These are phyloP conservation scores for Calvatia gigantea DNA, from an alignment of 768 basidiomycete genomes.

Conservation along the genomic window DNA sequence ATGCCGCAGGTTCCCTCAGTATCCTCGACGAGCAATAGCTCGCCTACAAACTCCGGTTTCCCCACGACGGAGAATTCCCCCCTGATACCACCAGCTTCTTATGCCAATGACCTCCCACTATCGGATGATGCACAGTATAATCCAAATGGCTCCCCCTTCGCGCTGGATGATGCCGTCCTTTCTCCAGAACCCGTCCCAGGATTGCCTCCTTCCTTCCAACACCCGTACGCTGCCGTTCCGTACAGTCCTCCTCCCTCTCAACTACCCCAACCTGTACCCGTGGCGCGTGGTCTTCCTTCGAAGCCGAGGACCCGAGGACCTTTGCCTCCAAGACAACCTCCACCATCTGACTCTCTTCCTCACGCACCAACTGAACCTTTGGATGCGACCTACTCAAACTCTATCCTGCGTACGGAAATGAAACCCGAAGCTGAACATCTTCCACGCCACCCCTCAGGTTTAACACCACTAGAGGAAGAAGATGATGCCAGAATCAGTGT, in stretches of 20 bases:
- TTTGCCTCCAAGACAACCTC: conserved; percentile 65
- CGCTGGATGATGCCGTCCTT: conserved; percentile 32
- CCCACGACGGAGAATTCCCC: conserved; percentile 48
- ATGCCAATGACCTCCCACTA: conserved; percentile 30
- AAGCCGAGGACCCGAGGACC: conserved; percentile 46
- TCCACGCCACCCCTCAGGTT: conserved; percentile 11
- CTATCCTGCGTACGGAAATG: conserved; percentile 31
- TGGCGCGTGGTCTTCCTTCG: conserved; percentile 31
- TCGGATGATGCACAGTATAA: conserved; percentile 32
- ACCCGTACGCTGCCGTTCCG: conserved; percentile 54
- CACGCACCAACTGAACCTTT: conserved; percentile 45
- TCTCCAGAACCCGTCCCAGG: conserved; percentile 25
- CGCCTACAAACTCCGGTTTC: conserved; percentile 44
- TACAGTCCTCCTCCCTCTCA: conserved; percentile 29
- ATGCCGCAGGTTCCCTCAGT: conserved; percentile 33
- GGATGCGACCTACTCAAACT: conserved; percentile 21
- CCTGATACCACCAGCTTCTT: conserved; percentile 30
- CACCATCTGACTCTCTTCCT: conserved; percentile 57
- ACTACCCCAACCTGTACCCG: conserved; percentile 18
- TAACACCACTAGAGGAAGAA: conserved; percentile 62
- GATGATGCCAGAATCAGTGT: conserved; percentile 28
- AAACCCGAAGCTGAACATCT: conserved; percentile 4
- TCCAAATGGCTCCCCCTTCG: conserved; percentile 37
- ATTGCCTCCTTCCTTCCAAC: conserved; percentile 29
- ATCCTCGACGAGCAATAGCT: conserved; percentile 48